These are phyloP conservation scores for Fraxinus sp. DNA, from an alignment of 305 asterid genomes.

Conservation along the genomic window DNA sequence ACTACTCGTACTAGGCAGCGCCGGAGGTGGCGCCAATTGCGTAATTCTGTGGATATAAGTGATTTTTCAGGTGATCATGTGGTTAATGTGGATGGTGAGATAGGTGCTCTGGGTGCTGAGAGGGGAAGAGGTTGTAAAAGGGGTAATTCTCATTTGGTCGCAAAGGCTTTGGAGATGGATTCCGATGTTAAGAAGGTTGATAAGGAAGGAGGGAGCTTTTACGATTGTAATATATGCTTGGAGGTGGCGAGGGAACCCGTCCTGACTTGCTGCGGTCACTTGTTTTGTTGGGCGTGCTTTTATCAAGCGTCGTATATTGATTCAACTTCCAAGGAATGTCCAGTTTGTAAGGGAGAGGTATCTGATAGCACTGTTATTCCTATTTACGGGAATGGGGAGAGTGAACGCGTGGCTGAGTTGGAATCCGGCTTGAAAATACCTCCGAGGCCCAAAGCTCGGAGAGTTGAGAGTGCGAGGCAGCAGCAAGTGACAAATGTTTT, in stretches of 20 bases:
- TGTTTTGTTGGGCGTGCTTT: constrained; percentile 93
- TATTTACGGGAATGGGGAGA: constrained; percentile 73
- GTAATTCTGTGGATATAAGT: constrained; percentile 32
- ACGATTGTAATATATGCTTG: constrained; percentile 75
- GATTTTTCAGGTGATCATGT: constrained; percentile 24
- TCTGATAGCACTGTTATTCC: constrained; percentile 60
- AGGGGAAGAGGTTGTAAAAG: constrained; percentile 60
- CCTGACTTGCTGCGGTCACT: constrained; percentile 83
- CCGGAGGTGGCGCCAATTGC: constrained; percentile 55
- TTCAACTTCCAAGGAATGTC: constrained; percentile 75
- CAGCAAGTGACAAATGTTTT: constrained; percentile 53
- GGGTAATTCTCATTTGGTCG: constrained; percentile 71
- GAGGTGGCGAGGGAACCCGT: constrained; percentile 69
- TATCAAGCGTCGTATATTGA: constrained; percentile 66
- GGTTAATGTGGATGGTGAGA: constrained; percentile 26
- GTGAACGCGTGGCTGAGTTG: constrained; percentile 35
- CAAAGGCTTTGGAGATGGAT: constrained; percentile 65
- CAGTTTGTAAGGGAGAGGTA: constrained; percentile 88
- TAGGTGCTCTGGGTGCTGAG: constrained; percentile 27
- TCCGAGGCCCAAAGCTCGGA: constrained; percentile 75
- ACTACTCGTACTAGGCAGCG: constrained; percentile 67
- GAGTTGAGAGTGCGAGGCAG: constrained; percentile 79
- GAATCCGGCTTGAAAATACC: constrained; percentile 67
- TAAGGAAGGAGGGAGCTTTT: constrained; percentile 63
- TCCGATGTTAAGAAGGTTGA: constrained; percentile 43